These are phyloP conservation scores for Hansenula lynferdii DNA, from an alignment of 1,139 yeast genomes.

Conservation along the genomic window DNA sequence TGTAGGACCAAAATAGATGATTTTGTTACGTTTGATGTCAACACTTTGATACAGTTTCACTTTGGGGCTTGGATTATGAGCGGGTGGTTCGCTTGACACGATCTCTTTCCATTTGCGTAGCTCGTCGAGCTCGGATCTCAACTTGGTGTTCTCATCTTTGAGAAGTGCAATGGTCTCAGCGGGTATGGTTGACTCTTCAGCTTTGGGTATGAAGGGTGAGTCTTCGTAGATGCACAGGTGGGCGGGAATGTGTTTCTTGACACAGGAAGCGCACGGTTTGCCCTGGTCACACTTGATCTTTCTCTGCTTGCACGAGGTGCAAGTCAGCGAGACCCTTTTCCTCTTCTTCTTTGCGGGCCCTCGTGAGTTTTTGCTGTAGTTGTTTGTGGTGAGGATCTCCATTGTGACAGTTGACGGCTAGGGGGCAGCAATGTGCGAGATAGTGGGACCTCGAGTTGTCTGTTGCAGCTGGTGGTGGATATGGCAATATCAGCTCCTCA, in stretches of 20 bases:
- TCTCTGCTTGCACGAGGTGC: conserved; percentile 24
- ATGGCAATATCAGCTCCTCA: no score
- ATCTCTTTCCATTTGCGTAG: conserved; percentile 5
- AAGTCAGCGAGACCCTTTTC: conserved; percentile 21
- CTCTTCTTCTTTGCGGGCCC: conserved; percentile 17
- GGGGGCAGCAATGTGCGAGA: no score
- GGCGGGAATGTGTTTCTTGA: conserved; percentile 18
- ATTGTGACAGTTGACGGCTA: no score
- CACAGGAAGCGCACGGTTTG: conserved; percentile 26
- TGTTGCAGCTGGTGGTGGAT: no score
- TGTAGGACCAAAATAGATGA: conserved; percentile 18
- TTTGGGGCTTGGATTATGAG: background rate
- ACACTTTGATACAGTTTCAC: conserved; percentile 2
- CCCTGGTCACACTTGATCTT: conserved; percentile 27
- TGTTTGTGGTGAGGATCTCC: background rate
- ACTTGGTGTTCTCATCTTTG: conserved; percentile 6
- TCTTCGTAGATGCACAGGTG: conserved; percentile 22
- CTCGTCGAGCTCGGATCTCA: conserved; percentile 2
- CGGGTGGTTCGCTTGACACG: background rate
- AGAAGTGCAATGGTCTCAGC: conserved; percentile 10
- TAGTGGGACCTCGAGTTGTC: no score
- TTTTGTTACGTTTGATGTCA: conserved; percentile 10
- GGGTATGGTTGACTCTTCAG: conserved; percentile 5
- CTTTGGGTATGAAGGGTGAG: conserved; percentile 18
- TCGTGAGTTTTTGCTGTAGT: background rate